Conservation (phyloP, 1,284 basidiomycete species). For the Heterobasidion parviporum region DNA sequence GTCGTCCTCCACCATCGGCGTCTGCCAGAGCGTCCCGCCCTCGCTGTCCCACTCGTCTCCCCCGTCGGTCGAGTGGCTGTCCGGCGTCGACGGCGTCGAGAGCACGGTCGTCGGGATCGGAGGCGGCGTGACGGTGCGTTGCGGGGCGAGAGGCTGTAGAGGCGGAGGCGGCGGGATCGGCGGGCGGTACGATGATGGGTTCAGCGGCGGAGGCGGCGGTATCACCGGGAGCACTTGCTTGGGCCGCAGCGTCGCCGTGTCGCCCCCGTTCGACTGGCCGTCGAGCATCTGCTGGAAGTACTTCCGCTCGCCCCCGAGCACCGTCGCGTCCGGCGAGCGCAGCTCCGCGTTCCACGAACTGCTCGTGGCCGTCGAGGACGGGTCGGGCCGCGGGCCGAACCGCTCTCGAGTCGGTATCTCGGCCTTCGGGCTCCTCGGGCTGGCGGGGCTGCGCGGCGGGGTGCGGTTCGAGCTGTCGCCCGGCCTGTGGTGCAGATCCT, state of each 20-base stretch:
- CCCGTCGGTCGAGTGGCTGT: slow-evolving; percentile 13
- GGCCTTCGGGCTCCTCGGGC: slow-evolving; percentile 35
- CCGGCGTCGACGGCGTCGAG: slow-evolving; percentile 9
- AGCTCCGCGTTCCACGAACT: background rate
- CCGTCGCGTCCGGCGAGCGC: slow-evolving; percentile 7
- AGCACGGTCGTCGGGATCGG: background rate
- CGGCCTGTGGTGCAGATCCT: slow-evolving; percentile 4
- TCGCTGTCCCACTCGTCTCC: slow-evolving; percentile 42
- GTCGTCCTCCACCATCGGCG: slow-evolving; percentile 19
- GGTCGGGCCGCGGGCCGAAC: slow-evolving; percentile 16
- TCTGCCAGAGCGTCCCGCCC: slow-evolving; percentile 25
- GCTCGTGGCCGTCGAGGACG: slow-evolving; percentile 7
- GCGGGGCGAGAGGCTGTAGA: slow-evolving; percentile 5
- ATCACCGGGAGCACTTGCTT: no score
- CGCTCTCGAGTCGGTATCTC: slow-evolving; percentile 17
- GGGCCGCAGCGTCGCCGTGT: no score
- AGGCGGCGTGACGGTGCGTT: slow-evolving; percentile 8
- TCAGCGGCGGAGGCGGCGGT: slow-evolving; percentile 2
- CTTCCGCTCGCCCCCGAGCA: slow-evolving; percentile 9
- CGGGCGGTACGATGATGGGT: background rate
- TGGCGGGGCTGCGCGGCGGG: slow-evolving; percentile 47
- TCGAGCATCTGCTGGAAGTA: slow-evolving; percentile 9
- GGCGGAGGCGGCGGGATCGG: slow-evolving; percentile 4
- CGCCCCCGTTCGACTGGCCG: background rate
- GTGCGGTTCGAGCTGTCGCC: slow-evolving; percentile 16